phyloP scores from a whole-genome alignment of 2,329 filamentous ascomycete species.

The Cladophialophora psammophila region DNA sequence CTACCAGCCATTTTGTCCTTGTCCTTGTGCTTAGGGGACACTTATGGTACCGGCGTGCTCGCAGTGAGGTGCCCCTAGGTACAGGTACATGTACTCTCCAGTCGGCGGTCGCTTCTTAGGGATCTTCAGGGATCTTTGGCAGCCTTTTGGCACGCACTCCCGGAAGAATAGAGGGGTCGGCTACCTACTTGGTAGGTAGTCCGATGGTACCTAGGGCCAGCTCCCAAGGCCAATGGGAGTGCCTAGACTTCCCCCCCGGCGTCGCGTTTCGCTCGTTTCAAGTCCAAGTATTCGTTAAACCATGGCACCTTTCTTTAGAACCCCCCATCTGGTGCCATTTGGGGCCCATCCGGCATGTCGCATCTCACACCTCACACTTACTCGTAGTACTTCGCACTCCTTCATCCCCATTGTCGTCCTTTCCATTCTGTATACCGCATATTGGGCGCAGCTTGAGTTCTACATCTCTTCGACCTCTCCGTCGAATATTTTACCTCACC shows the following conservation, averaged over 20 bases:
- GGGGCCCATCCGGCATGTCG: slow-evolving; percentile 6
- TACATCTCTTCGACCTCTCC: background rate
- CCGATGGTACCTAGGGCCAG: background rate
- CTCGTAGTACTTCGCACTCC: slow-evolving; percentile 3
- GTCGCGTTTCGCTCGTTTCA: slow-evolving; percentile 11
- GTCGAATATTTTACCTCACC: background rate
- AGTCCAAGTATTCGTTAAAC: slow-evolving; percentile 12
- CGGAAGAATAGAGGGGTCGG: background rate
- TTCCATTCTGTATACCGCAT: background rate
- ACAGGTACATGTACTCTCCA: background rate
- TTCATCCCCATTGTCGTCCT: slow-evolving; percentile 4
- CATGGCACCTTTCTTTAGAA: slow-evolving; percentile 7
- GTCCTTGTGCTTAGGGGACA: background rate
- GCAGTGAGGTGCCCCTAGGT: background rate
- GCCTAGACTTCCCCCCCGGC: background rate
- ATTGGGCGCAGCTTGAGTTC: background rate
- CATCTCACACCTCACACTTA: slow-evolving; percentile 5
- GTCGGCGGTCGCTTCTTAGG: background rate
- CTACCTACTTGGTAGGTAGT: background rate
- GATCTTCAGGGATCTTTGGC: slow-evolving; percentile 14
- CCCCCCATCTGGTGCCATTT: background rate
- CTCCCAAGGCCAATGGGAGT: slow-evolving; percentile 8
- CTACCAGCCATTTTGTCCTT: no score
- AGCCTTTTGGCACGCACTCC: slow-evolving; percentile 5
- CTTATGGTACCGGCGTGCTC: background rate